Conservation (phyloP, 768 basidiomycete genomes). For the Crucibulum laeve region DNA sequence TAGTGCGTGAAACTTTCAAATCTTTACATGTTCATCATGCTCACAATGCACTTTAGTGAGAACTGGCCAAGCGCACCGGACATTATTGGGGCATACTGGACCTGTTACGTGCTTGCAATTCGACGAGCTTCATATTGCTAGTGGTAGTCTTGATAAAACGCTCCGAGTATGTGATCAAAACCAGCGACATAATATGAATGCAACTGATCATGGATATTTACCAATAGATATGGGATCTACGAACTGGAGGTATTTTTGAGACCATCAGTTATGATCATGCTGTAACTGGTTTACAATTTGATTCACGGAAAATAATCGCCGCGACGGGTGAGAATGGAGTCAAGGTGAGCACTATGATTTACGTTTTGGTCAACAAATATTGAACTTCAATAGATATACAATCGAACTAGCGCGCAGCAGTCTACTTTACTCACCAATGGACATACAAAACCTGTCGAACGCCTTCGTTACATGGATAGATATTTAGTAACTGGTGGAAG, state of each 20-base stretch:
- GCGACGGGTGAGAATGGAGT: slow-evolving; percentile 92
- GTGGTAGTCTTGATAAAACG: slow-evolving; percentile 91
- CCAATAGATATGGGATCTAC: slow-evolving; percentile 90
- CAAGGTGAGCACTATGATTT: slow-evolving; percentile 49
- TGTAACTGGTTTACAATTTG: slow-evolving; percentile 91
- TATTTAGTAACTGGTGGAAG: slow-evolving; percentile 90
- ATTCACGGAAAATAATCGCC: slow-evolving; percentile 88
- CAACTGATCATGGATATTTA: slow-evolving; percentile 5
- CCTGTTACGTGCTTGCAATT: slow-evolving; percentile 95
- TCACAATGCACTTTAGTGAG: slow-evolving; percentile 58
- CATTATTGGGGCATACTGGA: slow-evolving; percentile 86
- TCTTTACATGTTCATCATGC: slow-evolving; percentile 1
- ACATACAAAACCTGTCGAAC: slow-evolving; percentile 86
- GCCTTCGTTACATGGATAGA: slow-evolving; percentile 91
- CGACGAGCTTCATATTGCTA: slow-evolving; percentile 91
- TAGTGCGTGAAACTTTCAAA: slow-evolving; percentile 53
- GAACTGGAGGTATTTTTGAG: slow-evolving; percentile 84
- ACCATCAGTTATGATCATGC: slow-evolving; percentile 88
- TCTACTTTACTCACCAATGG: slow-evolving; percentile 85
- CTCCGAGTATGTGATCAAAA: slow-evolving; percentile 58
- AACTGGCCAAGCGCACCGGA: slow-evolving; percentile 94
- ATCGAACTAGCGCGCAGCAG: slow-evolving; percentile 89
- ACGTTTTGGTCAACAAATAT: background rate
- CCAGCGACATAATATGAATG: background rate
- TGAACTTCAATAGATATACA: slow-evolving; percentile 65